Conservation (phyloP, 495 filamentous ascomycete species). For the Talaromyces liani region DNA sequence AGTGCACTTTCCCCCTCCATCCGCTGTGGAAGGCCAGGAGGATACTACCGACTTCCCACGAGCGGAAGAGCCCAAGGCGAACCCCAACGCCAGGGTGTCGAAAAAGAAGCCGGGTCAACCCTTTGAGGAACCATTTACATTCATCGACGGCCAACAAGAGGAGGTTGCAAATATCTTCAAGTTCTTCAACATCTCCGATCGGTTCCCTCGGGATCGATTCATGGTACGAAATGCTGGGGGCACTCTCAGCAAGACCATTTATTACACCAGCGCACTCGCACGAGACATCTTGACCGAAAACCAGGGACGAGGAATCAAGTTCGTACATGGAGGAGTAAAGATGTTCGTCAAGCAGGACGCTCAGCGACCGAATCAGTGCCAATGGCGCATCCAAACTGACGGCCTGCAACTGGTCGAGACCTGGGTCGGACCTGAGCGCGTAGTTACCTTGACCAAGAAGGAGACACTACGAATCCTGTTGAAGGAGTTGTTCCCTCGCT, state of each 20-base stretch:
- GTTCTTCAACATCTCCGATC: slow-evolving; percentile 75
- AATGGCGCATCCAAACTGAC: slow-evolving; percentile 93
- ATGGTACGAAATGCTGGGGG: slow-evolving; percentile 90
- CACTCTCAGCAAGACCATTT: slow-evolving; percentile 78
- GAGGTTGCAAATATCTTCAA: slow-evolving; percentile 66
- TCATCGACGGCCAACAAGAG: slow-evolving; percentile 60
- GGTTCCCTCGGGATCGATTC: slow-evolving; percentile 84
- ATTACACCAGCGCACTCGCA: slow-evolving; percentile 84
- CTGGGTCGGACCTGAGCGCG: slow-evolving; percentile 72
- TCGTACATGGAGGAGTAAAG: slow-evolving; percentile 93
- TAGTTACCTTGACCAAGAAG: slow-evolving; percentile 65
- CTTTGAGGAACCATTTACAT: slow-evolving; percentile 89
- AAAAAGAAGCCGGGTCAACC: slow-evolving; percentile 44
- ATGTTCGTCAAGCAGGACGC: slow-evolving; percentile 98
- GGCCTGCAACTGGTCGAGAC: slow-evolving; percentile 81
- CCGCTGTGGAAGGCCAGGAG: slow-evolving; percentile 29
- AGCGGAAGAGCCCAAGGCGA: slow-evolving; percentile 16
- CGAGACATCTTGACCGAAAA: slow-evolving; percentile 75
- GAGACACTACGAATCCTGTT: slow-evolving; percentile 72
- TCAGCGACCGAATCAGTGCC: slow-evolving; percentile 72
- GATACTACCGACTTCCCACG: slow-evolving; percentile 20
- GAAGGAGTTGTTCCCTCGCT: slow-evolving; percentile 91
- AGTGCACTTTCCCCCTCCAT: slow-evolving; percentile 38
- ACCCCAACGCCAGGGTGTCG: slow-evolving; percentile 17
- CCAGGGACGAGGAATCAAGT: slow-evolving; percentile 83